Conservation (phyloP, 2,329 filamentous ascomycete genomes). For the Pestalotiopsis sp. region DNA sequence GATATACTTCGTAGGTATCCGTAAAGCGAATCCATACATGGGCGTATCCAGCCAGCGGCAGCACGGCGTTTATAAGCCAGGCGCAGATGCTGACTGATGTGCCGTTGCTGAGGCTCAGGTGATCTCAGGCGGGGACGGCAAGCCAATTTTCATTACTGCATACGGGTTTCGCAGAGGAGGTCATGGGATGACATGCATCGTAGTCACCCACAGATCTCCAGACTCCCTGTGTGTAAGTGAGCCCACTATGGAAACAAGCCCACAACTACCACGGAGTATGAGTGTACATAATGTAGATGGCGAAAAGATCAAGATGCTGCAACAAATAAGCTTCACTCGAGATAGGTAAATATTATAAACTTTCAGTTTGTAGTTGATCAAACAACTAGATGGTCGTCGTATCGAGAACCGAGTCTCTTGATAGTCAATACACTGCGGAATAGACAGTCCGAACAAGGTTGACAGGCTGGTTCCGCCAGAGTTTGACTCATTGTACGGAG, state of each 20-base stretch:
- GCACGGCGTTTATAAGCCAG: neutral
- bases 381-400: no score
- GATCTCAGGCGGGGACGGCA: neutral
- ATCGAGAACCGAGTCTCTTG: no score
- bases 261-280: neutral
- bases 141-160: neutral
- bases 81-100: neutral
- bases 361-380: neutral
- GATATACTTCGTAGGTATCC: no score
- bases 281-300: neutral
- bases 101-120: neutral
- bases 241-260: neutral
- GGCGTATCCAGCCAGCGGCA: neutral
- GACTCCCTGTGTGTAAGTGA: neutral
- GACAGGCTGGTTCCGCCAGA: neutral
- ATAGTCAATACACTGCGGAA: neutral
- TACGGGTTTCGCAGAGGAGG: neutral
- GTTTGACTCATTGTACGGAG: neutral
- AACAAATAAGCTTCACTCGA: neutral
- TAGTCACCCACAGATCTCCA: neutral
- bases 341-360: neutral
- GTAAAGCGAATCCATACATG: no score
- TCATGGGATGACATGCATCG: neutral
- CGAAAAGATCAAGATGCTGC: neutral
- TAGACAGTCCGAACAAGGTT: neutral